Conservation (phyloP, 2,329 filamentous ascomycete genomes). For the Coniochaeta sp. region DNA sequence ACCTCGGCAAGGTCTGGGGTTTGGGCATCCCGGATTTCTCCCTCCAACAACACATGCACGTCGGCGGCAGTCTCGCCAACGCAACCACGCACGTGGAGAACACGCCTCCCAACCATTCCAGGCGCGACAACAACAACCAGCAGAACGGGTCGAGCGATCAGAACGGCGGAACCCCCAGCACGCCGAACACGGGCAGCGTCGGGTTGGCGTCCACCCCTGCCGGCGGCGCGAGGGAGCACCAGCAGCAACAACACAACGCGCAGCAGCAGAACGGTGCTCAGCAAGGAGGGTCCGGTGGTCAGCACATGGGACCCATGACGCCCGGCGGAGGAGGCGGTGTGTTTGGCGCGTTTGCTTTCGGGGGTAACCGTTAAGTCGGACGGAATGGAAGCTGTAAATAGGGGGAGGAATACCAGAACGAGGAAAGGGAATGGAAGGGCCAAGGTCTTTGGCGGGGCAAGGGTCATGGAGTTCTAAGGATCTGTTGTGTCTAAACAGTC, state of each 20-base stretch:
- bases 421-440: not conserved
- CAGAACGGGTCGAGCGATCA: conserved; percentile 23
- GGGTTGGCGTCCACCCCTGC: conserved; percentile 51
- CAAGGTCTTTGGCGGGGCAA: too few species aligned
- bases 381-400: too few species aligned
- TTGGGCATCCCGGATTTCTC: conserved; percentile 66
- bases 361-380: conserved; percentile 10
- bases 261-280: conserved; percentile 34
- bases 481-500: not conserved
- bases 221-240: conserved; percentile 34
- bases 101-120: conserved; percentile 16
- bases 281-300: too few species aligned
- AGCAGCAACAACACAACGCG: conserved; percentile 38
- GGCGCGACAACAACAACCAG: conserved; percentile 22
- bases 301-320: conserved; percentile 63
- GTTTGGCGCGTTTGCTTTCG: conserved; percentile 66
- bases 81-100: conserved; percentile 28
- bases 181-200: conserved; percentile 57
- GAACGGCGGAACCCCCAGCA: conserved; percentile 50
- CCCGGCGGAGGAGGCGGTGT: conserved; percentile 68
- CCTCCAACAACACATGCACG: conserved; percentile 19
- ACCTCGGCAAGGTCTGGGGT: conserved; percentile 88
- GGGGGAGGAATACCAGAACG: not conserved
- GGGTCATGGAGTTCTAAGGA: not conserved
- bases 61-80: conserved; percentile 15